Percentiles rank a stretch among this genome's conserved stretches.
Conservation (phyloP, 495 filamentous ascomycete genomes). For the Bathelium albidoporum region DNA sequence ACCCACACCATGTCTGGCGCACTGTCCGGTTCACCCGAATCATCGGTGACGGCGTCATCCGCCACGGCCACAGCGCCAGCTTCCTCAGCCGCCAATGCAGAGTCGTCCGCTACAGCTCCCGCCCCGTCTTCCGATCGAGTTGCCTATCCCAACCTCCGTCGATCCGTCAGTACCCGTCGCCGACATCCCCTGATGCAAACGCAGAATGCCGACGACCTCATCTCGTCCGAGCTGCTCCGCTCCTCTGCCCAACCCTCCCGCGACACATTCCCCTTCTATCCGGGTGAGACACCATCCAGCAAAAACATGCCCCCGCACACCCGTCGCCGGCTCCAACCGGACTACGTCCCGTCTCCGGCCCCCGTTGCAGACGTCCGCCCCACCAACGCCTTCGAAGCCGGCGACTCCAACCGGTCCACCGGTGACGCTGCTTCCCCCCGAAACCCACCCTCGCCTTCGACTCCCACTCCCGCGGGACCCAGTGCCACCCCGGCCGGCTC, state of each 20-base stretch:
- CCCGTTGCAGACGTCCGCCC: not conserved
- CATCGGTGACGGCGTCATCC: constrained; percentile 44
- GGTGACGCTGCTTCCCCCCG: too few relatives aligned
- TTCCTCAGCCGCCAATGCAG: not conserved
- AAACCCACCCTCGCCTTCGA: too few relatives aligned
- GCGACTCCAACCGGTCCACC: too few relatives aligned
- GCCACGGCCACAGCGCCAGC: constrained; percentile 45
- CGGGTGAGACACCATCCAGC: not conserved
- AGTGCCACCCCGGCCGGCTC: not conserved
- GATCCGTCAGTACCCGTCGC: not conserved
- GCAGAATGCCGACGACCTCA: not conserved
- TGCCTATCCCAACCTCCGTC: not conserved
- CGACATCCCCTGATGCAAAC: not conserved
- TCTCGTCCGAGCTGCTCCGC: not conserved
- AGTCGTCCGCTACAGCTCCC: not conserved
- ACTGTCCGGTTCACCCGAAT: not conserved
- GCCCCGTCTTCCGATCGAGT: not conserved
- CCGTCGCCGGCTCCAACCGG: not conserved
- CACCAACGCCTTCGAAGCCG: too few relatives aligned
- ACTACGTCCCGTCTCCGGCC: not conserved
- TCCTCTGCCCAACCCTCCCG: not conserved
- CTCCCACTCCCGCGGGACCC: too few relatives aligned
- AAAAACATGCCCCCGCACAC: not conserved
- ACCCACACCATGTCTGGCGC: not conserved
- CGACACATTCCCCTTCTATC: not conserved